Percentiles rank a stretch among this genome's conserved stretches.
phyloP scores from a whole-genome alignment of 805 yeast species.

The Cyberlindnera maclurae region DNA sequence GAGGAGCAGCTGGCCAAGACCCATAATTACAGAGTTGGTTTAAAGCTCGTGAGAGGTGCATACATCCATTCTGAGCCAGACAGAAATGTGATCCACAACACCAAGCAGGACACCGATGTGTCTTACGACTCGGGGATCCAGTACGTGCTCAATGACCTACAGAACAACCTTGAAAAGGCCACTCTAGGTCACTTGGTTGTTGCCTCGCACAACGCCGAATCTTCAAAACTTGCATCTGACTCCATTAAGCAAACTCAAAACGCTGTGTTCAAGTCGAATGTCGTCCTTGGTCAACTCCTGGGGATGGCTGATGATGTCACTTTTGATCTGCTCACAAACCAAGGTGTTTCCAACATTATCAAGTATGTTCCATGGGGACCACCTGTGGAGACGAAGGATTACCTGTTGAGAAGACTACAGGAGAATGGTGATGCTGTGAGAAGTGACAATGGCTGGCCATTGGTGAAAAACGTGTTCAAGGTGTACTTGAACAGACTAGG shows the following conservation, averaged over 20 bases:
- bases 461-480: constrained; percentile 46
- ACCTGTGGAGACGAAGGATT: constrained; percentile 86
- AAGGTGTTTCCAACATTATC: constrained; percentile 67
- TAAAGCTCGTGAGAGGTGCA: constrained; percentile 93
- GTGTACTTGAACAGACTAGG: constrained; percentile 28
- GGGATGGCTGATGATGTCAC: constrained; percentile 96
- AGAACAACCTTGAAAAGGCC: constrained; percentile 33
- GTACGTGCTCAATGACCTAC: constrained; percentile 47
- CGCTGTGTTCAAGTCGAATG: constrained; percentile 41
- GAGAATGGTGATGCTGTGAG: constrained; percentile 95
- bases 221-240: constrained; percentile 67
- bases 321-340: constrained; percentile 57
- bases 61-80: constrained; percentile 84
- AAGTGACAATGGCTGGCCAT: constrained; percentile 72
- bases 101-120: constrained; percentile 74
- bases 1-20: constrained; percentile 63
- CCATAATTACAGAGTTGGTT: constrained; percentile 62
- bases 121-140: constrained; percentile 69
- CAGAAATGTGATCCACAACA: constrained; percentile 63
- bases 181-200: constrained; percentile 75
- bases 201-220: constrained; percentile 81
- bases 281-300: constrained; percentile 81
- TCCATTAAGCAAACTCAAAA: constrained; percentile 31
- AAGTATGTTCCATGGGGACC: constrained; percentile 99
- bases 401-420: constrained; percentile 80